Evolutionary conservation across 148 eudicot species (phyloP).

Genomic region (Heliosperma pusillum): DNA sequence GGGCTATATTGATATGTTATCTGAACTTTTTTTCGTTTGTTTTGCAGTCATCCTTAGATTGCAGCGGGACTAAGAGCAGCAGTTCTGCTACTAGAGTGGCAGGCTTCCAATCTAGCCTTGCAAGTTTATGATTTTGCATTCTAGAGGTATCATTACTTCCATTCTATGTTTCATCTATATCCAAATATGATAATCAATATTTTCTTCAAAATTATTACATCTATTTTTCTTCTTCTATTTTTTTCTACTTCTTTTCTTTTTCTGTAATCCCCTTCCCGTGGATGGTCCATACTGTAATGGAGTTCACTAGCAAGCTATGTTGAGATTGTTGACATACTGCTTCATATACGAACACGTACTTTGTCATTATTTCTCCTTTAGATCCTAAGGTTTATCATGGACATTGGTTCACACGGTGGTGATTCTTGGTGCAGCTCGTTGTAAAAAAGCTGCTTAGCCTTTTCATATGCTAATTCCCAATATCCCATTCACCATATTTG

Average conservation of each 20-base stretch:
- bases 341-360: not conserved
- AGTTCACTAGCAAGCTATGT: not conserved
- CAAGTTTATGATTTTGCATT: constrained; percentile 72
- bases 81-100: constrained; percentile 95
- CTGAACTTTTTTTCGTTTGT: not conserved
- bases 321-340: not conserved
- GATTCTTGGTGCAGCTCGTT: not conserved
- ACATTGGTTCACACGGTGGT: not conserved
- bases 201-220: no score
- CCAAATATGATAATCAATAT: not conserved
- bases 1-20: constrained; percentile 8
- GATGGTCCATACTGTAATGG: not conserved
- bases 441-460: not conserved
- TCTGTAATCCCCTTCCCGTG: not conserved
- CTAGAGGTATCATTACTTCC: constrained; percentile 56
- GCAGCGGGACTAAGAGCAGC: constrained; percentile 97
- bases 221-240: not conserved
- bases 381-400: no score
- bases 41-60: constrained; percentile 73
- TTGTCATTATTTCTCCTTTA: no score
- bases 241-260: not conserved
- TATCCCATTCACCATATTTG: not conserved
- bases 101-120: constrained; percentile 92
- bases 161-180: not conserved
- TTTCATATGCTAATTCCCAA: not conserved